Evolutionary conservation across 2,329 filamentous ascomycete genomes (phyloP).

Genomic region (Neopestalotiopsis rosae): DNA sequence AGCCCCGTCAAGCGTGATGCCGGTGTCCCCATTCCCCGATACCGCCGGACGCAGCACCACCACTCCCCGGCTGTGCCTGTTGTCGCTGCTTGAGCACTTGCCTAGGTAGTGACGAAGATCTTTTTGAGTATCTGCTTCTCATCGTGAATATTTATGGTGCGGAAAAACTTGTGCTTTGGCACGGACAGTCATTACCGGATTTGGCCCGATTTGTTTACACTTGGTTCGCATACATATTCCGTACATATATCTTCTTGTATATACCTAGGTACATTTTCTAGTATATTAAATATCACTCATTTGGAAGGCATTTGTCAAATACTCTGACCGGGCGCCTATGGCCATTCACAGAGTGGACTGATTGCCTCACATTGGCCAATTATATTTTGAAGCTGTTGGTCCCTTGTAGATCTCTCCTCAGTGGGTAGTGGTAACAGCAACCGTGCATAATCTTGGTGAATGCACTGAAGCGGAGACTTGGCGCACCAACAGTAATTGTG

Average conservation of each 20-base stretch:
- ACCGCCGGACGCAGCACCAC: neutral
- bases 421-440: neutral
- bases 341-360: too few species aligned
- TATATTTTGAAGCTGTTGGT: too few species aligned
- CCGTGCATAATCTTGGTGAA: neutral
- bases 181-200: neutral
- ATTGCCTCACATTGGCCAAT: too few species aligned
- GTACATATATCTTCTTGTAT: neutral
- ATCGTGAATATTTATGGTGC: neutral
- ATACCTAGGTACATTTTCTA: neutral
- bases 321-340: too few species aligned
- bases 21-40: neutral
- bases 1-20: slow-evolving; percentile 13
- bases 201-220: neutral
- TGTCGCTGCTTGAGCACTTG: neutral
- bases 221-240: neutral
- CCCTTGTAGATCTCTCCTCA: too few species aligned
- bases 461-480: neutral
- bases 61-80: neutral
- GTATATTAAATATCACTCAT: neutral
- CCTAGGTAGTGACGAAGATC: neutral
- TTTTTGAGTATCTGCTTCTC: neutral
- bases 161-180: neutral
- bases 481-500: neutral
- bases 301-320: neutral